Evolutionary conservation across 352 stramenopile genomes (phyloP).

Genomic region (Globisporangium yorkense): DNA sequence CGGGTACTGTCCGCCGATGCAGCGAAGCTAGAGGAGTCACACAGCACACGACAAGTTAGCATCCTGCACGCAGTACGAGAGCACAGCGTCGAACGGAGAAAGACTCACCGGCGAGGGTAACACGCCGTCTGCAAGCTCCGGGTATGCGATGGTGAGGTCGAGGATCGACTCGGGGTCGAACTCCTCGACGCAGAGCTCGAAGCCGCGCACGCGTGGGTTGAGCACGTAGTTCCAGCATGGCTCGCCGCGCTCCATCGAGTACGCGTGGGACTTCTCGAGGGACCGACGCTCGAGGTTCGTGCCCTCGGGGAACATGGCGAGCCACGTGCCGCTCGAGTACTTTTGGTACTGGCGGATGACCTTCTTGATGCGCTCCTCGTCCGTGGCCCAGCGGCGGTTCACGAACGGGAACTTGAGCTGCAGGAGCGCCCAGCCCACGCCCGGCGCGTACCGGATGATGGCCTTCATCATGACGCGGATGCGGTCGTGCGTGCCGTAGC

Average conservation of each 20-base stretch:
- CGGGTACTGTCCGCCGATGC: conserved; percentile 57
- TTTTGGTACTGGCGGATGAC: conserved; percentile 53
- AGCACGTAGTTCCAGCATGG: conserved; percentile 62
- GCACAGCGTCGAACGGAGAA: not conserved
- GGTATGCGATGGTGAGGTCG: conserved; percentile 74
- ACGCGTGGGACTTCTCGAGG: conserved; percentile 54
- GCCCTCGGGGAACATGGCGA: conserved; percentile 79
- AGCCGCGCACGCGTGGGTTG: conserved; percentile 56
- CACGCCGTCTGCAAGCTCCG: conserved; percentile 60
- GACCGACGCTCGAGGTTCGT: conserved; percentile 69
- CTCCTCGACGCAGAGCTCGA: conserved; percentile 60
- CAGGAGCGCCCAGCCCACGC: conserved; percentile 61
- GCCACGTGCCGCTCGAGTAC: conserved; percentile 36
- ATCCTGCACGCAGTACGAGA: not conserved
- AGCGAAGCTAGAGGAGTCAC: conserved; percentile 25
- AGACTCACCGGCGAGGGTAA: conserved; percentile 49
- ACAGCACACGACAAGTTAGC: not conserved
- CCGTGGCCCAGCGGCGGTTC: conserved; percentile 63
- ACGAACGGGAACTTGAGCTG: conserved; percentile 71
- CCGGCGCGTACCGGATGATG: conserved; percentile 48
- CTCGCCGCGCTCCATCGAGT: conserved; percentile 36
- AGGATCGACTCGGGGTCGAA: conserved; percentile 63
- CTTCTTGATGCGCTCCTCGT: conserved; percentile 41
- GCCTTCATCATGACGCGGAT: conserved; percentile 81
- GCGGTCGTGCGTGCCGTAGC: conserved; percentile 59